Percentiles rank a stretch among this genome's conserved stretches.
These are phyloP conservation scores for Boletus sp. DNA, from an alignment of 768 basidiomycete species.

Conservation along the genomic window DNA sequence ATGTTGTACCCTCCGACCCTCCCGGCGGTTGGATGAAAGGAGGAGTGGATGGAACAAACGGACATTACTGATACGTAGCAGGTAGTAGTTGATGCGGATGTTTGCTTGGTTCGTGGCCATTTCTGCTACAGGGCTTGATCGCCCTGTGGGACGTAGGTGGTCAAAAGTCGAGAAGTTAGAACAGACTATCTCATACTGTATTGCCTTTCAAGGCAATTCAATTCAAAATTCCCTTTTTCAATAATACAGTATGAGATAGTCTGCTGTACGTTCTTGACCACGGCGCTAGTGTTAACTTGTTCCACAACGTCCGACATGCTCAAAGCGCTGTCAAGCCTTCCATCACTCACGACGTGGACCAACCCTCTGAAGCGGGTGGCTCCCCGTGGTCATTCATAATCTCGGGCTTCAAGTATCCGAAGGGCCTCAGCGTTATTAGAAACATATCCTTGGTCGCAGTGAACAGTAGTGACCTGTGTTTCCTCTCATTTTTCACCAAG, in stretches of 20 bases:
- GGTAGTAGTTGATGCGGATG: neutral
- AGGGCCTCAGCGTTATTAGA: neutral
- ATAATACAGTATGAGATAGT: too few species aligned
- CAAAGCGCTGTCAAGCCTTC: neutral
- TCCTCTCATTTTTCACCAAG: neutral
- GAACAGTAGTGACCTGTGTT: neutral
- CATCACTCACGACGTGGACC: neutral
- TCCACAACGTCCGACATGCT: neutral
- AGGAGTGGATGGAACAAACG: conserved; percentile 11
- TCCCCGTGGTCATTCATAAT: neutral
- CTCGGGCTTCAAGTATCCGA: neutral
- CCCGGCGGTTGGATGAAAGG: conserved; percentile 9
- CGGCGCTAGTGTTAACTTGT: neutral
- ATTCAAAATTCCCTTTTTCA: too few species aligned
- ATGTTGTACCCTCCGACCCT: conserved; percentile 14
- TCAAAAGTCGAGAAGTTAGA: conserved; percentile 1
- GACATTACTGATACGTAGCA: conserved; percentile 1
- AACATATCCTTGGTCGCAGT: neutral
- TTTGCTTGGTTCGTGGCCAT: conserved; percentile 12
- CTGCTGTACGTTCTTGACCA: neutral
- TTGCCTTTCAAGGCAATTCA: neutral
- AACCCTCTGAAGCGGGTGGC: neutral
- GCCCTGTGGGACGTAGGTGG: conserved; percentile 12
- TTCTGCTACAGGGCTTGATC: conserved; percentile 7
- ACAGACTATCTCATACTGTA: neutral